phyloP scores from a whole-genome alignment of 2,329 filamentous ascomycete genomes.

The Chrysosporium keratinophilum region DNA sequence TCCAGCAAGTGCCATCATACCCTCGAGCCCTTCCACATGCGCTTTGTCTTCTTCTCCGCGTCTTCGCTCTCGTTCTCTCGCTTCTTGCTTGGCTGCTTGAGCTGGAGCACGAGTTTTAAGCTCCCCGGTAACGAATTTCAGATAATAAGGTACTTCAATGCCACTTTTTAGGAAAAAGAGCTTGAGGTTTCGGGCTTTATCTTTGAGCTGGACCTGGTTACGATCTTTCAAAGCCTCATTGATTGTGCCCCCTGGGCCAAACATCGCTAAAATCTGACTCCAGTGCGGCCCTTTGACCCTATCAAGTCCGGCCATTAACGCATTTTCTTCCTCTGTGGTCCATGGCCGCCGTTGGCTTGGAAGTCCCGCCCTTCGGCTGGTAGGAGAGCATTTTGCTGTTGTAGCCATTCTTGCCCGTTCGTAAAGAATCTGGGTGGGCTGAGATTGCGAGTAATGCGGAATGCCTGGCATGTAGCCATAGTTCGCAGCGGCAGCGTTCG shows the following conservation, averaged over 20 bases:
- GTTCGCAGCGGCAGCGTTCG: slow-evolving; percentile 29
- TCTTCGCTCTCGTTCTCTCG: slow-evolving; percentile 38
- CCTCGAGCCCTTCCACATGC: slow-evolving; percentile 39
- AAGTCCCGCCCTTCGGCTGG: slow-evolving; percentile 42
- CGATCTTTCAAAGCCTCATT: slow-evolving; percentile 77
- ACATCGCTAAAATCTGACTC: slow-evolving; percentile 81
- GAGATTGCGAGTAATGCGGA: slow-evolving; percentile 39
- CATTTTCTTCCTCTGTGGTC: slow-evolving; percentile 82
- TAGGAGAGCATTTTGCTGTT: slow-evolving; percentile 46
- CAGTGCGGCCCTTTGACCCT: slow-evolving; percentile 84
- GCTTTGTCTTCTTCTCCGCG: slow-evolving; percentile 40
- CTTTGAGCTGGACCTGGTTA: slow-evolving; percentile 84
- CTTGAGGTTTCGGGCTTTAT: slow-evolving; percentile 83
- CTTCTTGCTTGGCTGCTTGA: slow-evolving; percentile 42
- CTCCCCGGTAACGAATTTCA: slow-evolving; percentile 81
- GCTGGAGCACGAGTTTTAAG: slow-evolving; percentile 73
- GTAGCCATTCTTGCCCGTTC: slow-evolving; percentile 48
- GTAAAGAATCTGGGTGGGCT: slow-evolving; percentile 47
- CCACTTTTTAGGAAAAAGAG: slow-evolving; percentile 86
- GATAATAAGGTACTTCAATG: slow-evolving; percentile 78
- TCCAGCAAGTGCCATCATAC: slow-evolving; percentile 39
- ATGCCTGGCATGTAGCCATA: slow-evolving; percentile 39
- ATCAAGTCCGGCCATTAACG: slow-evolving; percentile 77
- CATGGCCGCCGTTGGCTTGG: slow-evolving; percentile 62
- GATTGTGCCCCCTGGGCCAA: slow-evolving; percentile 67